Conservation (phyloP, 164 flowering plant genomes). For the Litsea cubeba region DNA sequence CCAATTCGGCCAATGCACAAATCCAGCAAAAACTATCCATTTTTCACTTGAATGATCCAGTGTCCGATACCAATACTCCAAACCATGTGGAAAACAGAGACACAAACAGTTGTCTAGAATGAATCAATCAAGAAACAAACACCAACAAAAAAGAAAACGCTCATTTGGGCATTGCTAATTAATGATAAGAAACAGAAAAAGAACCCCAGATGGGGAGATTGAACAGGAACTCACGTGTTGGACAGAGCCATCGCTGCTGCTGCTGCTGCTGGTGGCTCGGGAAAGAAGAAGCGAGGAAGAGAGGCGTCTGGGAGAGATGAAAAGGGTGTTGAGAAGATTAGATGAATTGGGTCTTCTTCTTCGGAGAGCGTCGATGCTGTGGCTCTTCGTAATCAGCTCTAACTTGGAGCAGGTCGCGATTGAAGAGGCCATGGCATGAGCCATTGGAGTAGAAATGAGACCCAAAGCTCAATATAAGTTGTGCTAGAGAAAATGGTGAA, state of each 20-base stretch:
- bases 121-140: neutral
- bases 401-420: neutral
- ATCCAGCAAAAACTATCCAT: too few relatives aligned
- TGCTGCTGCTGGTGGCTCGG: conserved; percentile 1
- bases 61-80: neutral
- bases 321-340: neutral
- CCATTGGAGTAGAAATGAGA: too few relatives aligned
- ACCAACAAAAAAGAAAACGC: too few relatives aligned
- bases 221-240: neutral
- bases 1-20: too few relatives aligned
- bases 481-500: too few relatives aligned
- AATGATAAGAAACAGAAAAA: neutral
- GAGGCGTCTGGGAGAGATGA: conserved; percentile 6
- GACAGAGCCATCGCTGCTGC: neutral
- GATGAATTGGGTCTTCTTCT: neutral
- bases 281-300: neutral
- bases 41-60: neutral
- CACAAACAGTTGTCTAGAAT: neutral
- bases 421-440: neutral
- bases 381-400: neutral
- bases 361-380: neutral
- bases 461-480: too few relatives aligned
- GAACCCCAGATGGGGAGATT: neutral
- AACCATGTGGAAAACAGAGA: neutral
- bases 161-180: neutral